Evolutionary conservation across 345 rosid genomes (phyloP).

Genomic region (Brassica incana): DNA sequence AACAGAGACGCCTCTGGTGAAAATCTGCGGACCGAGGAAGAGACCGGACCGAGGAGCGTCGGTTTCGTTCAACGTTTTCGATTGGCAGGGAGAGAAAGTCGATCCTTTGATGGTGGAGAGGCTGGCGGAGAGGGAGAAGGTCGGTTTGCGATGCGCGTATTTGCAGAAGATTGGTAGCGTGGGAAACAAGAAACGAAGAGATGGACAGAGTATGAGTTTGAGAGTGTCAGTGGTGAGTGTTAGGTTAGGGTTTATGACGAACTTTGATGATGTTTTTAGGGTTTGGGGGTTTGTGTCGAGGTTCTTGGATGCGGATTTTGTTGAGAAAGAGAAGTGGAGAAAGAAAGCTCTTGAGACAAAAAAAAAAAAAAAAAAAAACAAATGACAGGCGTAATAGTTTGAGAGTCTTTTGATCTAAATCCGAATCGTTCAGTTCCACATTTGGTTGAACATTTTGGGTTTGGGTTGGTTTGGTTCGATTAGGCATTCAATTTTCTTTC

Average conservation of each 20-base stretch:
- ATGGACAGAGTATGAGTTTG: background rate
- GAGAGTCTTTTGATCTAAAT: background rate
- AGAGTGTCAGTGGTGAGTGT: constrained; percentile 59
- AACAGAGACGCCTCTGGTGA: constrained; percentile 44
- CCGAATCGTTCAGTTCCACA: background rate
- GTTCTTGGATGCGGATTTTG: constrained; percentile 89
- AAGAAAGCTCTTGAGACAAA: constrained; percentile 56
- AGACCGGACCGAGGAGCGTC: constrained; percentile 55
- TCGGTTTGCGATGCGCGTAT: constrained; percentile 55
- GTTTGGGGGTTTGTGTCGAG: constrained; percentile 77
- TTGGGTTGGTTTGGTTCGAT: constrained; percentile 1
- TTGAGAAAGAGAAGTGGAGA: constrained; percentile 93
- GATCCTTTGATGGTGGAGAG: constrained; percentile 68
- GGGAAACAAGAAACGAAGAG: constrained; percentile 24
- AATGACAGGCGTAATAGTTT: background rate
- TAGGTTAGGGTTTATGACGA: constrained; percentile 66
- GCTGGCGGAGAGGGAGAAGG: constrained; percentile 69
- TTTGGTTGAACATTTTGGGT: constrained; percentile 10
- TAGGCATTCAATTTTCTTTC: background rate
- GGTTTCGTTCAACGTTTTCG: constrained; percentile 74
- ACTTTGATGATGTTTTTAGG: constrained; percentile 72
- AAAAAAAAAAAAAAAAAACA: background rate
- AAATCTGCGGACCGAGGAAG: constrained; percentile 70
- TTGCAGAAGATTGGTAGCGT: constrained; percentile 51
- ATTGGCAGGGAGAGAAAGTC: constrained; percentile 81